These are phyloP conservation scores for Talaromyces sp. DNA, from an alignment of 2,329 filamentous ascomycete species.

Conservation along the genomic window DNA sequence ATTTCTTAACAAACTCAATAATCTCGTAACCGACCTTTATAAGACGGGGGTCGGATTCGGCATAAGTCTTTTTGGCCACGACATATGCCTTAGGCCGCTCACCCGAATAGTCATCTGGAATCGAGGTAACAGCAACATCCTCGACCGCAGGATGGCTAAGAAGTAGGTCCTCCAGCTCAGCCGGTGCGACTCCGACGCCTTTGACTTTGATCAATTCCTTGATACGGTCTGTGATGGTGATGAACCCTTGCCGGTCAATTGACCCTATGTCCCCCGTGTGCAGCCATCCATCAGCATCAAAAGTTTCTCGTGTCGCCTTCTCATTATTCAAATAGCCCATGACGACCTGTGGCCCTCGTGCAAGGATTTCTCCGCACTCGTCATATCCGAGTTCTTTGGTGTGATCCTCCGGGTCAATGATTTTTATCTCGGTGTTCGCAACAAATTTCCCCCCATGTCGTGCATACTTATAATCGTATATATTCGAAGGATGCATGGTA, in stretches of 20 bases:
- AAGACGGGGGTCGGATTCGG: background rate
- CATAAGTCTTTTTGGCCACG: background rate
- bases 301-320: constrained; percentile 43
- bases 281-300: constrained; percentile 59
- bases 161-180: background rate
- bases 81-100: background rate
- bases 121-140: background rate
- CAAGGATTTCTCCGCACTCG: constrained; percentile 41
- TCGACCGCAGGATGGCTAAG: background rate
- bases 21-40: background rate
- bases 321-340: constrained; percentile 49
- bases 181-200: background rate
- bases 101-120: background rate
- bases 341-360: constrained; percentile 48
- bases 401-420: background rate
- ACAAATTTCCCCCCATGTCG: too few relatives aligned
- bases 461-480: too few relatives aligned
- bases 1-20: background rate
- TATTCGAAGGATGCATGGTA: too few relatives aligned
- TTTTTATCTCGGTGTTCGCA: too few relatives aligned
- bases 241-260: constrained; percentile 35
- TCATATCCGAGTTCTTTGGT: background rate
- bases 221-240: constrained; percentile 62
- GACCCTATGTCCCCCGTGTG: constrained; percentile 63
- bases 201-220: constrained; percentile 36